A percentile compares a stretch with the other conserved stretches of the same genome.
phyloP scores from a whole-genome alignment of 2,329 filamentous ascomycete genomes.

The Aspergillus thermomutatus region DNA sequence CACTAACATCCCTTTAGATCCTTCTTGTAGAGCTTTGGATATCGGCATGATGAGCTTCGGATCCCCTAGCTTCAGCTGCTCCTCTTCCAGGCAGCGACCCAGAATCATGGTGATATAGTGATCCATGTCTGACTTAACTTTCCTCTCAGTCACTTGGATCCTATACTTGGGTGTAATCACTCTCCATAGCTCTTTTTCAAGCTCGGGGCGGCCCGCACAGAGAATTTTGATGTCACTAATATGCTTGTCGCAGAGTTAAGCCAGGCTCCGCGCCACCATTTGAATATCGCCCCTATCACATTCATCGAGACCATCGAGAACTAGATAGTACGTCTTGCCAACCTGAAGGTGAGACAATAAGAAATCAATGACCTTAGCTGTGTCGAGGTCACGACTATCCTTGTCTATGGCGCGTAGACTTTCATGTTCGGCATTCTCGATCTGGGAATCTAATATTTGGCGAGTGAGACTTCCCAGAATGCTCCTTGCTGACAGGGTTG shows the following conservation, averaged over 20 bases:
- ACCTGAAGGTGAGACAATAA: too few species aligned
- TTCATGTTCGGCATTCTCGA: constrained; percentile 2
- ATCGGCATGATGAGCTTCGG: constrained; percentile 9
- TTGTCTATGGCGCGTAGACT: too few species aligned
- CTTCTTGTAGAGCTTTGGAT: constrained; percentile 7
- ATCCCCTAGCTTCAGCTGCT: constrained; percentile 11
- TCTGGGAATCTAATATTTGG: constrained; percentile 12
- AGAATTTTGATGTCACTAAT: constrained; percentile 6
- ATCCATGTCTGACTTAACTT: constrained; percentile 14
- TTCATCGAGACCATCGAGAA: too few species aligned
- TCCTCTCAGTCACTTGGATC: too few species aligned
- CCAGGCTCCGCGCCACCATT: constrained; percentile 1
- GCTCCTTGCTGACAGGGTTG: constrained; percentile 13
- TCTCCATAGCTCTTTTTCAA: too few species aligned
- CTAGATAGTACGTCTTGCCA: too few species aligned
- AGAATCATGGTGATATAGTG: too few species aligned
- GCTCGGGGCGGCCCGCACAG: constrained; percentile 16
- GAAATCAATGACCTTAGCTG: too few species aligned
- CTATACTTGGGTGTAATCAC: too few species aligned
- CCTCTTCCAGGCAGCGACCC: too few species aligned
- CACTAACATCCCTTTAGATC: constrained; percentile 18
- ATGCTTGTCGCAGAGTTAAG: background rate
- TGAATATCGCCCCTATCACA: too few species aligned
- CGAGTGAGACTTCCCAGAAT: constrained; percentile 18
- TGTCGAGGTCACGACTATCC: too few species aligned